Conservation (phyloP, 306 rosid species). For the Dalbergia oliveri region DNA sequence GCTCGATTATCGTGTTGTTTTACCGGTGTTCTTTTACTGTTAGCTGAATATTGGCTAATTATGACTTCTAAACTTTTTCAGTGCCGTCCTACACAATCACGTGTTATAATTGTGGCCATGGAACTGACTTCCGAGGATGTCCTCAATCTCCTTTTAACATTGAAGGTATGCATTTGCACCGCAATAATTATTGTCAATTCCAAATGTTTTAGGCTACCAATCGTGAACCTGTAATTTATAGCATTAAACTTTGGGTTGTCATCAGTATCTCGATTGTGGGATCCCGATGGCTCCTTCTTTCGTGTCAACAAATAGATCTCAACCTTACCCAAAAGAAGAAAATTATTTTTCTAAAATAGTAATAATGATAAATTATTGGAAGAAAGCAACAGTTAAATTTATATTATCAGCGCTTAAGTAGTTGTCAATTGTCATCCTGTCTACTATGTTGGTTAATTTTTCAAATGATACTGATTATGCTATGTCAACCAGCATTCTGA, state of each 20-base stretch:
- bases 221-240: constrained; percentile 7
- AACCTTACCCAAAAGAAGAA: neutral
- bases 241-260: constrained; percentile 4
- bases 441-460: neutral
- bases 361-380: neutral
- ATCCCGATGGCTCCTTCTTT: too few relatives aligned
- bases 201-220: neutral
- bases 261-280: constrained; percentile 9
- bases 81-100: constrained; percentile 87
- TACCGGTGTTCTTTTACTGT: neutral
- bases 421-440: neutral
- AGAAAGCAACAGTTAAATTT: neutral
- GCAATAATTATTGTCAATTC: constrained; percentile 26
- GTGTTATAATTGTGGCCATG: constrained; percentile 93
- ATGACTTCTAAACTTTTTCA: constrained; percentile 49
- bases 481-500: constrained; percentile 31
- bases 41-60: constrained; percentile 21
- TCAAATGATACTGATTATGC: neutral
- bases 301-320: constrained; percentile 16
- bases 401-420: neutral
- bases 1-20: neutral
- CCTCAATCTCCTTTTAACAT: constrained; percentile 78
- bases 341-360: neutral
- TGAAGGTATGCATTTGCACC: constrained; percentile 66
- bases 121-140: constrained; percentile 93